Evolutionary conservation across 352 stramenopile species (phyloP).

Genomic region (Phytophthora niederhauseri): DNA sequence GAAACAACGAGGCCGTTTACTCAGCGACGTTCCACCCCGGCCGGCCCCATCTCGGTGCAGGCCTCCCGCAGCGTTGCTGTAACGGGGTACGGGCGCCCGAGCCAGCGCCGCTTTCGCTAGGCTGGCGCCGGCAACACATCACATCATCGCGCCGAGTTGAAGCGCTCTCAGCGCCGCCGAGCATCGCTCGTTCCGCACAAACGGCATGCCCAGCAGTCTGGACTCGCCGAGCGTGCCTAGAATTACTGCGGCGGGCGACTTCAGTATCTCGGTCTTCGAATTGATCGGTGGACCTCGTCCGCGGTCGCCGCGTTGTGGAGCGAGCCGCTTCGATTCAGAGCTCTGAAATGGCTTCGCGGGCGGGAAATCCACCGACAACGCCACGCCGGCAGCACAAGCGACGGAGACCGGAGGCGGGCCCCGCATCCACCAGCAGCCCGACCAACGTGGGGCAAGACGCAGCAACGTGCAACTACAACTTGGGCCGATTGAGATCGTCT

Average conservation of each 20-base stretch:
- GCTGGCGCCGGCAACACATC: background rate
- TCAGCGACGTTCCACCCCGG: conserved; percentile 21
- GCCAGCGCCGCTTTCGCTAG: background rate
- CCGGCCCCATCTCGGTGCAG: conserved; percentile 6
- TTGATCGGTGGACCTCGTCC: conserved; percentile 15
- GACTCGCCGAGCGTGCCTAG: background rate
- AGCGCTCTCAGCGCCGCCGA: background rate
- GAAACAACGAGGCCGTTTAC: conserved; percentile 12
- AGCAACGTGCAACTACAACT: background rate
- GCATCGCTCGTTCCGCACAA: background rate
- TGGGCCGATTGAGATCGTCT: no score
- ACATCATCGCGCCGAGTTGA: background rate
- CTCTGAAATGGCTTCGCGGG: conserved; percentile 24
- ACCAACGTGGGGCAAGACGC: background rate
- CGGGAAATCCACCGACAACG: conserved; percentile 19
- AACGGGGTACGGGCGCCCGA: background rate
- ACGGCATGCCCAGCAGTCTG: background rate
- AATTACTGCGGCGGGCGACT: background rate
- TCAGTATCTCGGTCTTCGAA: background rate
- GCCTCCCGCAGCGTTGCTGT: background rate
- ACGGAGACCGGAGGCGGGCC: background rate
- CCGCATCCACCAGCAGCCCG: background rate
- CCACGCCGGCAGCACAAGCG: background rate
- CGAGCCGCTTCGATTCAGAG: background rate
- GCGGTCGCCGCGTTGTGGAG: conserved; percentile 12